Evolutionary conservation across 139 green algal genomes (phyloP).

Genomic region (Ettlia oleoabundans): DNA sequence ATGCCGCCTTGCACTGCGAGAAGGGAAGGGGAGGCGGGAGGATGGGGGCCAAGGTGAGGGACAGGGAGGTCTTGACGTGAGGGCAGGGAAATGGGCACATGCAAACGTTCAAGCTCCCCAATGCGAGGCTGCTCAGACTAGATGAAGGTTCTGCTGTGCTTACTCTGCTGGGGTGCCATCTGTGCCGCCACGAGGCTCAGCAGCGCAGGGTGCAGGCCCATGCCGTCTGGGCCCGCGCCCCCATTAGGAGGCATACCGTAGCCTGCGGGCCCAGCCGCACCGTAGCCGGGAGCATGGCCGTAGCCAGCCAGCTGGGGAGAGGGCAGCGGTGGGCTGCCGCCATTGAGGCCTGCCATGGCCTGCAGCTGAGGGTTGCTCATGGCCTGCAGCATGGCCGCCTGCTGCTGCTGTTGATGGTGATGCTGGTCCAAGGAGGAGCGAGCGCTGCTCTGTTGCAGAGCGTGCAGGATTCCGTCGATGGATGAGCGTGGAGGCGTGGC

Average conservation of each 20-base stretch:
- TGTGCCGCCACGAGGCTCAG: conserved; percentile 38
- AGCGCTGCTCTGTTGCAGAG: background rate
- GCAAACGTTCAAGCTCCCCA: background rate
- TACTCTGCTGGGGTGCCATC: conserved; percentile 29
- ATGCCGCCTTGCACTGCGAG: background rate
- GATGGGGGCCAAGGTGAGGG: background rate
- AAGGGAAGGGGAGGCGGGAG: background rate
- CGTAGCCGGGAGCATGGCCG: background rate
- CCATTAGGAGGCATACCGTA: background rate
- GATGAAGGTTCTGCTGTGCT: too few relatives aligned
- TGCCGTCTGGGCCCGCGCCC: background rate
- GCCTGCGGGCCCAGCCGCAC: background rate
- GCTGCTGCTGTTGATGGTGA: conserved; percentile 3
- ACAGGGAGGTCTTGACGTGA: too few relatives aligned
- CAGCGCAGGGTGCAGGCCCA: conserved; percentile 37
- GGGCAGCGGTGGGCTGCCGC: background rate
- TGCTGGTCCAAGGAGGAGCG: conserved; percentile 35
- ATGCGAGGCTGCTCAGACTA: background rate
- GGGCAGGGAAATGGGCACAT: background rate
- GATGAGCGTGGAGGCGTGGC: conserved; percentile 30
- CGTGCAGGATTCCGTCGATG: conserved; percentile 33
- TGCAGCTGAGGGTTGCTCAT: conserved; percentile 27
- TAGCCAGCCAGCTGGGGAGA: background rate
- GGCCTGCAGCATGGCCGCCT: conserved; percentile 23
- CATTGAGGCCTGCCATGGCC: background rate